Evolutionary conservation across 345 rosid genomes (phyloP), one percentile per base, ranked within the genome.

Genomic region (Bruguiera gymnorhiza): DNA sequence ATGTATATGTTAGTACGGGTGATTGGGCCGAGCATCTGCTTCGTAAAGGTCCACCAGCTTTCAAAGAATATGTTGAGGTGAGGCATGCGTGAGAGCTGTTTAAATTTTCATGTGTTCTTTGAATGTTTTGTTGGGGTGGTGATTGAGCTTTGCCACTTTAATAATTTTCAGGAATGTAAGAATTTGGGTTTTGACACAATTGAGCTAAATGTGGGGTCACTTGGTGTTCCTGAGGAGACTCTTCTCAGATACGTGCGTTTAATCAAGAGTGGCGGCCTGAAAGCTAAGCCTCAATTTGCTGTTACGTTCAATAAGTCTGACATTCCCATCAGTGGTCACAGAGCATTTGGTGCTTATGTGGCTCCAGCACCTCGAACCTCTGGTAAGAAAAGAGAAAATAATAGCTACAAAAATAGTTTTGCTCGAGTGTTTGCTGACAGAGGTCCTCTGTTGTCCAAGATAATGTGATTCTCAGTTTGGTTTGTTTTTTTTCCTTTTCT

Each of bases 11-110:
- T 9, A 92, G 94, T 64, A 90, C 94, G 0, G 94, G 98, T 6
- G 98, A 92, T 54, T 95, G 98, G 98, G 90, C 96, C 15, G 98
- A 92, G 31, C 96, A 92, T 82, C 53, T 84, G 80, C 78, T 83
- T 72, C 87, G 81, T 50, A 75, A 60, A 83, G 92, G 93, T 70
- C 94, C 89, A 20, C 83, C 96, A 11, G 86, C 89, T 70, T 90
- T 95, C 84, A 86, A 84, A 73, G 86, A 89, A 5, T 90, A 88
- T 70, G 84, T 91, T 3, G 86, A 91, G 89, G 97, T 89, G 71
- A 78, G 70, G 29, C 23, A 15, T 36, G n/a, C 66, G 29, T 39
- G 8, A 53, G 39, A 0, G 11, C 9, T 19, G 36, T 26, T 20
- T 57, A 23, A 43, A 16, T 39, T 70, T 10, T 70, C 29, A 8